phyloP scores from a whole-genome alignment of 441 rosid species.

The Jatropha multifida region DNA sequence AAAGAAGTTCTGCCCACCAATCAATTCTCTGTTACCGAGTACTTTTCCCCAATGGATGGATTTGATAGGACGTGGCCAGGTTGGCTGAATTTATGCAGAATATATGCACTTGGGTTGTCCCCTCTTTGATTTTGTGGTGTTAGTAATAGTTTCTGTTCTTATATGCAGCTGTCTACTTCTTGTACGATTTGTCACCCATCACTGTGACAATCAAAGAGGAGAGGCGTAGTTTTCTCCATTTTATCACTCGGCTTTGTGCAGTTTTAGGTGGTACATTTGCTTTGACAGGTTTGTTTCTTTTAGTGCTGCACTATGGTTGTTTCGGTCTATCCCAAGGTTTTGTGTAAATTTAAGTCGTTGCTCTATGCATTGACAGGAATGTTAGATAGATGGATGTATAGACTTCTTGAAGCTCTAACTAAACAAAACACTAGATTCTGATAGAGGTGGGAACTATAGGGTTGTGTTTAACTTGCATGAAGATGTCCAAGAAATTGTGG shows the following conservation, averaged over 20 bases:
- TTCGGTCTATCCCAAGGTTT: not conserved
- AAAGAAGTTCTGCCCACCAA: slow-evolving; percentile 88
- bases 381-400: slow-evolving; percentile 98
- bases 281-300: slow-evolving; percentile 61
- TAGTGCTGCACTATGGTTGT: not conserved
- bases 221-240: slow-evolving; percentile 85
- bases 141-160: slow-evolving; percentile 4
- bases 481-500: not conserved
- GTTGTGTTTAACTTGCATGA: not conserved
- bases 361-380: slow-evolving; percentile 52
- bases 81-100: slow-evolving; percentile 30
- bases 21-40: slow-evolving; percentile 93
- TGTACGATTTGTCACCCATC: slow-evolving; percentile 95
- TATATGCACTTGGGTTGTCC: slow-evolving; percentile 4
- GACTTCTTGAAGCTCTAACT: slow-evolving; percentile 58
- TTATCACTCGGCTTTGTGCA: slow-evolving; percentile 94
- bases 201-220: slow-evolving; percentile 95
- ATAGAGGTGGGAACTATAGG: slow-evolving; percentile 21
- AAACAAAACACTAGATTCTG: slow-evolving; percentile 45
- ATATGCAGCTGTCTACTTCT: slow-evolving; percentile 82
- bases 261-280: slow-evolving; percentile 98
- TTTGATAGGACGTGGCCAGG: slow-evolving; percentile 92
- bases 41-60: slow-evolving; percentile 72
- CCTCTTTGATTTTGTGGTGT: slow-evolving; percentile 17
- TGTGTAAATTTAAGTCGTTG: not conserved